These are phyloP conservation scores for Aspergillus coremiiformis DNA, from an alignment of 495 filamentous ascomycete species.

Conservation along the genomic window DNA sequence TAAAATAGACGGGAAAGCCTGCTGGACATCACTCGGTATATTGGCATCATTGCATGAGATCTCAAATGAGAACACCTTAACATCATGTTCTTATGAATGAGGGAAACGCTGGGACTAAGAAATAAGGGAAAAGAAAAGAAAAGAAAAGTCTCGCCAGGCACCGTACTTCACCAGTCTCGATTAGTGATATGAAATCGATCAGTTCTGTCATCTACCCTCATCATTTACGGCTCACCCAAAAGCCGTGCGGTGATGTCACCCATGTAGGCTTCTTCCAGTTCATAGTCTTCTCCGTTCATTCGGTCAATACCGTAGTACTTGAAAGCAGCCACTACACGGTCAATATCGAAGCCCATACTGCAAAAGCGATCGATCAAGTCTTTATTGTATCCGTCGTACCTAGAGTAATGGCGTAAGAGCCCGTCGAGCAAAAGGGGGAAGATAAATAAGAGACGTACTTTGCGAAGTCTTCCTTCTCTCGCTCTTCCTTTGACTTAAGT, in stretches of 20 bases:
- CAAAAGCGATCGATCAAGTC: conserved; percentile 82
- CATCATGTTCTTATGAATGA: not conserved
- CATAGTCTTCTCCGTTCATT: conserved; percentile 69
- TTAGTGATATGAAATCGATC: too few relatives aligned
- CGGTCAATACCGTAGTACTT: conserved; percentile 72
- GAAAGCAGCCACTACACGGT: conserved; percentile 78
- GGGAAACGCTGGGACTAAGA: not conserved
- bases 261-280: conserved; percentile 78
- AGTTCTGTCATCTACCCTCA: not conserved
- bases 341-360: conserved; percentile 91
- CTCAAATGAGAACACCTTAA: not conserved
- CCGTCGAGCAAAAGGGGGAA: not conserved
- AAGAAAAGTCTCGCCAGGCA: too few relatives aligned
- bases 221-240: conserved; percentile 59
- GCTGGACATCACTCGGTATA: not conserved
- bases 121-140: too few relatives aligned
- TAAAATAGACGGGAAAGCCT: not conserved
- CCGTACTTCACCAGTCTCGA: too few relatives aligned
- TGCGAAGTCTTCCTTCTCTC: conserved; percentile 37
- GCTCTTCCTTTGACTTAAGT: conserved; percentile 30
- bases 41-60: not conserved
- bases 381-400: conserved; percentile 86
- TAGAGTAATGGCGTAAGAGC: conserved; percentile 26
- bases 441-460: conserved; percentile 24
- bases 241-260: conserved; percentile 82